Base-by-base conservation (phyloP, 2,329 filamentous ascomycete genomes). In the Botrytis pseudocinerea region DNA sequence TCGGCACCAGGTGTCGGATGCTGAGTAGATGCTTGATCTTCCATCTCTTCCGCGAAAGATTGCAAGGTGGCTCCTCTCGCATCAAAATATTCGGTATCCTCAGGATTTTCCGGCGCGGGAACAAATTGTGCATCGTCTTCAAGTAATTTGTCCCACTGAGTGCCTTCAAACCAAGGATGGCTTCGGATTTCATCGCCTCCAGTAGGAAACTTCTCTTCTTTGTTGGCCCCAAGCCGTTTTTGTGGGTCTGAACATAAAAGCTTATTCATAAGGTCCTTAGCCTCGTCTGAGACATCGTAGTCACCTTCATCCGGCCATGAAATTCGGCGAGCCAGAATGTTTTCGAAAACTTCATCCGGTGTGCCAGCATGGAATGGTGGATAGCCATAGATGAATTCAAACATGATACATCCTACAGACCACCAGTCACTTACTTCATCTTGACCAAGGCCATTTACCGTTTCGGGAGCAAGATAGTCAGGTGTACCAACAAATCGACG, bases 351-450 rank as follows among this genome's bases (percentile, higher is more conserved):
- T 78, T 96, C 88, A 78, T 99, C 96, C 0, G 96, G 94, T 65
- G 95, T 94, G 32, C 87, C 86, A 1, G 94, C 96, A 81, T 98
- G 94, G 82, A 99, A 99, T 0, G 96, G 96, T 0, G 96, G 96
- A 73, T 93, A 92, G 1, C 96, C 96, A 80, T 93, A 98, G 3
- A 99, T 85, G 77, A 97, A 98, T 80, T 99, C 96, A 79, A 98
- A 99, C 82, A 98, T 85, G 78, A 99, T 98, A 82, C 97, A 99
- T 0, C 96, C 96, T n/a, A 99, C 87, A 35, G 96, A 98, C 96
- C 96, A 99, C 96, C 96, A 99, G 89, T 99, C 96, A 80, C 96
- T 98, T 77, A 95, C 96, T 82, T 98, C 95, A 80, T 99, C 96
- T 82, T 99, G 96, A 2, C 95, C 94, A 77, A 94, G 91, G 68